phyloP scores from a whole-genome alignment of 2,329 filamentous ascomycete genomes.

The Aspergillus sp. region DNA sequence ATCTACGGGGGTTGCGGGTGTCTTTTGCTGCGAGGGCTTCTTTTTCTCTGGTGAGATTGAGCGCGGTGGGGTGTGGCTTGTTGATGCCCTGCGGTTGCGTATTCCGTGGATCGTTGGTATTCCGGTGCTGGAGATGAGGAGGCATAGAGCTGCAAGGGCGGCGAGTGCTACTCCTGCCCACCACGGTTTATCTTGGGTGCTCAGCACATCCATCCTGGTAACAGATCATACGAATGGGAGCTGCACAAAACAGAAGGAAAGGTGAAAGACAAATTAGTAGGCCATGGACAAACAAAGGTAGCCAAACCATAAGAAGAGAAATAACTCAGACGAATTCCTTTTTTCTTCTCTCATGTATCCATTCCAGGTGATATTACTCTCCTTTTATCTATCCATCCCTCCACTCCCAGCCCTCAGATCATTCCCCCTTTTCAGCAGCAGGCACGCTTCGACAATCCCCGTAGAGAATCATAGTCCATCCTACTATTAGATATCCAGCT shows the following conservation, averaged over 20 bases:
- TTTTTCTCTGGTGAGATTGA: slow-evolving; percentile 54
- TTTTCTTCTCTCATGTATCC: neutral
- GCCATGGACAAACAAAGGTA: neutral
- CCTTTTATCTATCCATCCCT: neutral
- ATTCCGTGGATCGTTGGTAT: slow-evolving; percentile 40
- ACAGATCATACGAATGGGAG: neutral
- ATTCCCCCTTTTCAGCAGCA: neutral
- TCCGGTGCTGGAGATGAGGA: slow-evolving; percentile 14
- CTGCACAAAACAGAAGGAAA: neutral
- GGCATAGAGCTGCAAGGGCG: slow-evolving; percentile 1
- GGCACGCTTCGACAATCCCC: neutral
- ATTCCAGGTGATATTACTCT: neutral
- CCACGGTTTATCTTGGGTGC: slow-evolving; percentile 21
- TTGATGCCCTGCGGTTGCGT: slow-evolving; percentile 45
- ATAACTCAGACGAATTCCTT: neutral
- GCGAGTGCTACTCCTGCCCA: slow-evolving; percentile 23
- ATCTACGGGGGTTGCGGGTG: slow-evolving; percentile 43
- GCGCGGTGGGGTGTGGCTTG: slow-evolving; percentile 52
- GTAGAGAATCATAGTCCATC: neutral
- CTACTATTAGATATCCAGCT: neutral
- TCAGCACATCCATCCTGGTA: slow-evolving; percentile 20
- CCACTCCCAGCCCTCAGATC: neutral
- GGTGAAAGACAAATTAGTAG: neutral
- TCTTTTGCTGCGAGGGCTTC: slow-evolving; percentile 27
- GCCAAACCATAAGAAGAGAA: too few species aligned